phyloP scores from a whole-genome alignment of 2,329 filamentous ascomycete species.

The Penicillium expansum region DNA sequence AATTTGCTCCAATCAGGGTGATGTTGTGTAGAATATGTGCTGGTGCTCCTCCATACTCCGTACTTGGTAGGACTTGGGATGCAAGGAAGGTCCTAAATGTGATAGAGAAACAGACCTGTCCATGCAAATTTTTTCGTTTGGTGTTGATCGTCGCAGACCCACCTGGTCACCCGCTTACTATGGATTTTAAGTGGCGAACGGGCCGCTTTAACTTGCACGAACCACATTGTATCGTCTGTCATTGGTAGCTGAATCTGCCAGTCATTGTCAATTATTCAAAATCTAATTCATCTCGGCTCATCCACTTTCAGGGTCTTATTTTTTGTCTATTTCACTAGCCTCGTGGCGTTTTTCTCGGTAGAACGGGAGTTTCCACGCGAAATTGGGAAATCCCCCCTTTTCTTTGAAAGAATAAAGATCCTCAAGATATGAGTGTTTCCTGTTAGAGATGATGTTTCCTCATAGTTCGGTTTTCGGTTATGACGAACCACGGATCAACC shows the following conservation, averaged over 20 bases:
- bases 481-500: conserved; percentile 14
- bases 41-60: not conserved
- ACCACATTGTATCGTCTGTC: conserved; percentile 10
- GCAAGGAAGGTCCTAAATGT: conserved; percentile 3
- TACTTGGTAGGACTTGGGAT: not conserved
- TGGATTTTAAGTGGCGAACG: conserved; percentile 17
- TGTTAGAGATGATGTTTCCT: not conserved
- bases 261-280: conserved; percentile 18
- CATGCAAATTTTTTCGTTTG: not conserved
- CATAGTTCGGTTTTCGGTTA: not conserved
- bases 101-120: not conserved
- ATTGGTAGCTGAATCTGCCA: conserved; percentile 18
- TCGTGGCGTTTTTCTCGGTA: conserved; percentile 2
- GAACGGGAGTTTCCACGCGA: not conserved
- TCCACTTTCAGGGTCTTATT: conserved; percentile 7
- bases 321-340: not conserved
- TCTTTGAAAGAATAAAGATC: not conserved
- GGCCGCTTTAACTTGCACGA: conserved; percentile 13
- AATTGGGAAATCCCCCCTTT: not conserved
- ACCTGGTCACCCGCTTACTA: conserved; percentile 25
- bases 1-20: not conserved
- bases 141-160: conserved; percentile 20
- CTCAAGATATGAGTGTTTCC: not conserved
- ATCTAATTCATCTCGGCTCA: conserved; percentile 13
- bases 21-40: not conserved